Base-by-base conservation (phyloP, 2,329 filamentous ascomycete genomes). In the Drechmeria coniospora region DNA sequence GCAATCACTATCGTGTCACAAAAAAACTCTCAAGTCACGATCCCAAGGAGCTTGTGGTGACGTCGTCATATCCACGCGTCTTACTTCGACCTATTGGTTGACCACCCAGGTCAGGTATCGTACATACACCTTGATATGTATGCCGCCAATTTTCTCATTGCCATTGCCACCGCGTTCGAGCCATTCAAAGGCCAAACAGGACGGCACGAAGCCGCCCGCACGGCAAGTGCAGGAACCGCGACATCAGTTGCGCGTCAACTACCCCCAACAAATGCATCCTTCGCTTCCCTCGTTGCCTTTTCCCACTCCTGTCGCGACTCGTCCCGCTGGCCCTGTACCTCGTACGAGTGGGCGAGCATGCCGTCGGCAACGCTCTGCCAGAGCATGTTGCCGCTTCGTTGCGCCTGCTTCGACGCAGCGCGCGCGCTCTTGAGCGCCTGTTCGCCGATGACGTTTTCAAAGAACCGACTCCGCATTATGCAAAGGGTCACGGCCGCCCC, bases 381-480 rank as follows among this genome's bases (percentile, higher is more conserved):
- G 27, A 84, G 53, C 11, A 72, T 58, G 44, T 81, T 80, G 14
- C 76, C 74, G 39, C 74, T 78, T 46, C 70, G 69, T 37, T 68
- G 66, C 5, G 78, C 76, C 55, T 80, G 75, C 23, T 65, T 66
- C 15, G 67, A 65, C 15, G 74, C 77, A 1, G 79, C 79, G 36
- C 68, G 65, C 4, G 78, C 76, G 44, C 77, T 80, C 54, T 84
- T 84, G 33, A 81, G 63, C 0, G 79, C 77, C 49, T 86, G 79
- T 32, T 79, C 77, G 27, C 83, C 83, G 4, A 92, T 72, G 10
- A 86, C 77, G 33, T 79, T 78, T 25, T 77, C 75, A 50, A 86
- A 94, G 43, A 93, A 79, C 28, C 74, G 70, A 44, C 68, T 74
- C 28, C 79, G 78, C 79, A 94, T 92, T 37, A 90, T 75, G 39